phyloP scores from a whole-genome alignment of 345 rosid genomes.

The Firmiana major region DNA sequence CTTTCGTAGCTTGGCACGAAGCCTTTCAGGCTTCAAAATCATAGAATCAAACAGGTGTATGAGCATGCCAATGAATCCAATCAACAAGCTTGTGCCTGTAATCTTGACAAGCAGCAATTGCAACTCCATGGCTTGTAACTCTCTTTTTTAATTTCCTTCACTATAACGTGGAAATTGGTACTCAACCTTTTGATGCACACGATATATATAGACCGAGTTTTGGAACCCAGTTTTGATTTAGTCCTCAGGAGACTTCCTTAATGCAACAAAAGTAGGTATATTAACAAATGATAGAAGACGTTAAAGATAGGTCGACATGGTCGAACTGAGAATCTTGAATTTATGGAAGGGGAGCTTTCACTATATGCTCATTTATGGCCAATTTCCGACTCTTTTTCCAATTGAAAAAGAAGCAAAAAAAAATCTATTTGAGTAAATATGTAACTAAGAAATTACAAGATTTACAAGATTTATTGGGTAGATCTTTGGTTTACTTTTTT shows the following conservation, averaged over 20 bases:
- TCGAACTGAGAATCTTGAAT: not conserved
- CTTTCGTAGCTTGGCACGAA: constrained; percentile 24
- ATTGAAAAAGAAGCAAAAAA: no score
- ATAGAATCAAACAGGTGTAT: not conserved
- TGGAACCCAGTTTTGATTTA: not conserved
- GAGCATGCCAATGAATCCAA: not conserved
- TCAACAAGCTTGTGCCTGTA: not conserved
- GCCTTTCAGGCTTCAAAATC: constrained; percentile 26
- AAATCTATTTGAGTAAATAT: no score
- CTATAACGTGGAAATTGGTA: not conserved
- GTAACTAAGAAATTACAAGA: no score
- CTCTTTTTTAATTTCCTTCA: not conserved
- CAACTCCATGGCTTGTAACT: not conserved
- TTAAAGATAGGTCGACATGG: no score
- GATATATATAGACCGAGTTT: not conserved
- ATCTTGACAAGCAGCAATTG: not conserved
- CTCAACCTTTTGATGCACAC: not conserved
- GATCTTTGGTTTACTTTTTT: no score
- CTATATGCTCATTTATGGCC: no score
- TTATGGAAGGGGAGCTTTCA: not conserved
- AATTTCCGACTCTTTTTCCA: no score
- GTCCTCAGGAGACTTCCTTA: not conserved
- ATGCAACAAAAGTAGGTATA: not conserved
- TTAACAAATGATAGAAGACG: not conserved
- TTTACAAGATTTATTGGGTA: no score